Percentiles rank a stretch among this genome's conserved stretches.
These are phyloP conservation scores for Gonium pectorale DNA, from an alignment of 139 green algal genomes.

Conservation along the genomic window DNA sequence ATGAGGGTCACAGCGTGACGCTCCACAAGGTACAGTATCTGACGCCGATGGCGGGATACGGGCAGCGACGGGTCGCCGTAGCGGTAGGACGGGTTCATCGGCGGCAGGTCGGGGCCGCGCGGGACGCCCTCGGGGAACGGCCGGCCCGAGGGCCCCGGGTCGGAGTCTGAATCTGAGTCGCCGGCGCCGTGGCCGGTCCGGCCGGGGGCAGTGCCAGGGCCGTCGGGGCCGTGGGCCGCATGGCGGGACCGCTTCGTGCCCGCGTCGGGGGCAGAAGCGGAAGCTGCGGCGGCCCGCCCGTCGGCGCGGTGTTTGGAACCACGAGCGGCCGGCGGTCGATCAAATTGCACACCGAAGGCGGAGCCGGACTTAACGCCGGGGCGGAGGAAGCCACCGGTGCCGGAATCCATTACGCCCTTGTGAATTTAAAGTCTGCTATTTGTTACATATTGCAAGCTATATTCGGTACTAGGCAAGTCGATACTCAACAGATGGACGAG, in stretches of 20 bases:
- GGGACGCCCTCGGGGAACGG: neutral
- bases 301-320: neutral
- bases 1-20: slow-evolving; percentile 80
- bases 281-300: neutral
- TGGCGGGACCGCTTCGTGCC: neutral
- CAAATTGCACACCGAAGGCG: slow-evolving; percentile 49
- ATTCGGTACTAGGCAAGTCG: too few relatives aligned
- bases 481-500: too few relatives aligned
- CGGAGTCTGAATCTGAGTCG: neutral
- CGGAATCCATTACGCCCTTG: neutral
- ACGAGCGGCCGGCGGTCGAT: too few relatives aligned
- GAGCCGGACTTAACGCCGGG: slow-evolving; percentile 25
- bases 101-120: slow-evolving; percentile 7
- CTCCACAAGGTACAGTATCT: slow-evolving; percentile 89
- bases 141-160: neutral
- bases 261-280: neutral
- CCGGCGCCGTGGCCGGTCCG: too few relatives aligned
- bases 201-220: too few relatives aligned
- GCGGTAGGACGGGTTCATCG: slow-evolving; percentile 17
- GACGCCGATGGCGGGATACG: slow-evolving; percentile 38
- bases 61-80: slow-evolving; percentile 51
- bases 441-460: too few relatives aligned
- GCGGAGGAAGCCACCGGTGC: slow-evolving; percentile 37
- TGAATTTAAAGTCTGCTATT: neutral
- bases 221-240: too few relatives aligned